Conservation (phyloP, 1,284 basidiomycete genomes). For the Inonotus hispidus region DNA sequence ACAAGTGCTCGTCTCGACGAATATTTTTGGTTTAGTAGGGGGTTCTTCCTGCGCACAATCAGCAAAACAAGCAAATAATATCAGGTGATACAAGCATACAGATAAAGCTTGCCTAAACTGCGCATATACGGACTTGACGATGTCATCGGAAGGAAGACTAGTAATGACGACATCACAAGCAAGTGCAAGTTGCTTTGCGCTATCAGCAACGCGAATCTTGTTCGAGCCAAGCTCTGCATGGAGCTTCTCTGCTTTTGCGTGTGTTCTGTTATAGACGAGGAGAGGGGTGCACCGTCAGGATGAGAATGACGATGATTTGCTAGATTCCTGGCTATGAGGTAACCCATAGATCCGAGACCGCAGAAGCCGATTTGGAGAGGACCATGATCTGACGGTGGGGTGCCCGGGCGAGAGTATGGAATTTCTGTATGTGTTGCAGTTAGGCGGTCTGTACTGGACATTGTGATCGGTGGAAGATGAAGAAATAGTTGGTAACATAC, state of each 20-base stretch:
- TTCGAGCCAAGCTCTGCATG: constrained; percentile 46
- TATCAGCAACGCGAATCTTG: constrained; percentile 49
- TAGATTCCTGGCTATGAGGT: constrained; percentile 70
- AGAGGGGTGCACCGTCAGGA: constrained; percentile 35
- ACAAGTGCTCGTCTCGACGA: constrained; percentile 78
- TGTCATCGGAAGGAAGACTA: constrained; percentile 69
- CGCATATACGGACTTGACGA: constrained; percentile 64
- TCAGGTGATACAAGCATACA: constrained; percentile 32
- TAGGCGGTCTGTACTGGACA: constrained; percentile 5
- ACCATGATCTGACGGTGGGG: constrained; percentile 34
- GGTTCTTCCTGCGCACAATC: constrained; percentile 13
- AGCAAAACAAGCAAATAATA: background rate
- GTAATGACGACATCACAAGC: constrained; percentile 81
- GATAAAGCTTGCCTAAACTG: constrained; percentile 56
- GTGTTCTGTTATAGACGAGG: constrained; percentile 64
- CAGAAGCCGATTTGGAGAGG: constrained; percentile 51
- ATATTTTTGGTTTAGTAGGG: constrained; percentile 52
- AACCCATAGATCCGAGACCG: constrained; percentile 69
- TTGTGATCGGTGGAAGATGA: background rate
- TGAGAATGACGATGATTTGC: constrained; percentile 44
- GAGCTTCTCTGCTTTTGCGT: constrained; percentile 53
- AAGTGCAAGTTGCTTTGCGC: constrained; percentile 49
- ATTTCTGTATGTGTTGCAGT: constrained; percentile 25
- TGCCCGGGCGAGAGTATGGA: constrained; percentile 57
- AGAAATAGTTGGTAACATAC: background rate